Base-by-base conservation (phyloP, 164 flowering plant genomes). In the Berberis thunbergii region DNA sequence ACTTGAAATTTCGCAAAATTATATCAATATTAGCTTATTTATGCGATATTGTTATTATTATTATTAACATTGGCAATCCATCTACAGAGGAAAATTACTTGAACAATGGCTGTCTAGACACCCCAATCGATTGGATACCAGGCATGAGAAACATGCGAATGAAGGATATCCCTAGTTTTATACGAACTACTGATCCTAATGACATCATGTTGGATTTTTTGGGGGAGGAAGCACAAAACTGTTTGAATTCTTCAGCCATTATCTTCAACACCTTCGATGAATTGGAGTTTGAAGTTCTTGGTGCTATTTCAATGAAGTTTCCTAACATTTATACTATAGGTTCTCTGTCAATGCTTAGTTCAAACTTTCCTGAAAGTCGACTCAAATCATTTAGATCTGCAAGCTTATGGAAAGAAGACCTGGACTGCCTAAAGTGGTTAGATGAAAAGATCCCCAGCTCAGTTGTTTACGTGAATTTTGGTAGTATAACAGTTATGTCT, bases 91-190 rank as follows among this genome's bases (percentile, higher is more conserved):
- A 61, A 13, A 74, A 72, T 57, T 61, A 39, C 11, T 61, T 75
- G 1, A 68, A 79, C 6, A 71, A 79, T 49, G 85, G 78, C 8
- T 77, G 73, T 41, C 60, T 81, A 1, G 82, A 82, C 12, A 73
- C 75, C 2, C 43, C 10, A 11, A 57, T 76, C 45, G 79, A 76
- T n/a, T 72, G 75, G 77, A 76, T 76, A 13, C 76, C 79, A 0
- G 82, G 77, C 39, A 61, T 52, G 54, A 52, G n/a, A 52, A 52
- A 9, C n/a, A 26, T 52, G 3, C 54, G 54, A 0, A 12, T 78
- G 4, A 70, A 54, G 61, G 81, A 78, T 55, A 40, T 78, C 12
- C 74, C 77, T 3, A 63, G 54, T 45, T 61, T 63, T 40, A 1
- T 75, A 2, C 62, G 71, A 64, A 68, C 76, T 2, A 63, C 63